Evolutionary conservation across 768 basidiomycete genomes (phyloP).

Genomic region (Termitomyces sp.): DNA sequence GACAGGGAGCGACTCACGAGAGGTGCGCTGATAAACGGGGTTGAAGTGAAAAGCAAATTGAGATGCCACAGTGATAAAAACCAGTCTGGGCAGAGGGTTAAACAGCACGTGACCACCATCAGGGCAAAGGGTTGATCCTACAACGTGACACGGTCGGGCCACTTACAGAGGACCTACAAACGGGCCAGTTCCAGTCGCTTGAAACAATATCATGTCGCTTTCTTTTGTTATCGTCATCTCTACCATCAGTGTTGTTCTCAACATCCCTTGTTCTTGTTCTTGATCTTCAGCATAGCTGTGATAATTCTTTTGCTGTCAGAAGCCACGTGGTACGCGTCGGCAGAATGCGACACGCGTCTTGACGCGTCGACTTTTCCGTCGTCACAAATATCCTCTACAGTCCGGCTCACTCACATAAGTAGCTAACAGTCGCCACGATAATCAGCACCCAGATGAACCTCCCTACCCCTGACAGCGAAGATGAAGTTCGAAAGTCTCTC

Average conservation of each 20-base stretch:
- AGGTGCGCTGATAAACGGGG: slow-evolving; percentile 32
- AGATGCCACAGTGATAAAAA: slow-evolving; percentile 58
- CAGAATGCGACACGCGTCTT: neutral
- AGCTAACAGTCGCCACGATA: slow-evolving; percentile 20
- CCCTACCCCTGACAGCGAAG: slow-evolving; percentile 25
- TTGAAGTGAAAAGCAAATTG: slow-evolving; percentile 38
- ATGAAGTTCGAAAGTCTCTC: slow-evolving; percentile 16
- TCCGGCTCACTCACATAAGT: slow-evolving; percentile 20
- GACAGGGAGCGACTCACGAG: slow-evolving; percentile 39
- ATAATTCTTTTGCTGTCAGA: neutral
- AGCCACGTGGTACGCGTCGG: neutral
- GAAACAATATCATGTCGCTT: neutral
- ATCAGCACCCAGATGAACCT: slow-evolving; percentile 31
- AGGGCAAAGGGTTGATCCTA: slow-evolving; percentile 42
- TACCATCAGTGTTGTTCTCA: neutral
- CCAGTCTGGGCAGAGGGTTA: slow-evolving; percentile 70
- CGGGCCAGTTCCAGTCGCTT: neutral
- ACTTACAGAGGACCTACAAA: neutral
- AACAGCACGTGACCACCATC: slow-evolving; percentile 30
- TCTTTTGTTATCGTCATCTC: neutral
- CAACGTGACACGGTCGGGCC: slow-evolving; percentile 21
- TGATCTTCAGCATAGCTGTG: neutral
- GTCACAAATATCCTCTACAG: slow-evolving; percentile 32
- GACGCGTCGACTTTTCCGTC: slow-evolving; percentile 7
- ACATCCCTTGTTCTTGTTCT: neutral